Evolutionary conservation across 352 stramenopile species (phyloP), one percentile per base, ranked within the genome.

Genomic region (Hyaloperonospora brassicae): DNA sequence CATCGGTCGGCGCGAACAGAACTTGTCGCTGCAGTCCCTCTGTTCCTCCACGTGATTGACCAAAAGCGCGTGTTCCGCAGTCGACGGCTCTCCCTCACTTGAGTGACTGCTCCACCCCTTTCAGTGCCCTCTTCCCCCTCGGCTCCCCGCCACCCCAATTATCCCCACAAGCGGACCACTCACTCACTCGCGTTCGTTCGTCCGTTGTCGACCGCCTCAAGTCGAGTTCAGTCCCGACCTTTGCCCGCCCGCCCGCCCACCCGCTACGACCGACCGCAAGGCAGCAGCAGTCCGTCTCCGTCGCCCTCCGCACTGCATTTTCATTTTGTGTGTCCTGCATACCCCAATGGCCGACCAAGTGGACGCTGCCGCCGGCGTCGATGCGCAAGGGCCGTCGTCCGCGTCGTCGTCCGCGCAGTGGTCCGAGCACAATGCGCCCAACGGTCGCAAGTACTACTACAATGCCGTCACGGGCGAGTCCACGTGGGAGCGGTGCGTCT

Each of bases 401-500:
- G n/a, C 62, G 27, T 57, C 67, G 9, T 68, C 67, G 35, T 61
- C 57, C 36, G 69, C 70, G 42, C 72, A 85, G 52, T 96, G 87
- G 87, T 91, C 86, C 49, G 87, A 96, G 66, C 87, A 96, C 69
- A 93, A 72, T 61, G 86, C 86, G 11, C 87, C 86, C 27, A 91
- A 96, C 57, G 87, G 87, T 51, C 79, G 86, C 70, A 91, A 90
- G 65, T 96, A 96, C 65, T 96, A 89, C 67, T 95, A 96, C 78
- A 96, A 96, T 66, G 73, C 81, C 66, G 72, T 81, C 55, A 95
- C 88, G 24, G 85, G 85, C 52, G 86, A 95, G 58, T 95, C 85
- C 17, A 93, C 76, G 38, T 97, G 86, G 86, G 86, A 95, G 44
- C 80, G 79, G 70, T 93, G 67, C 40, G 79, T 72, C 27, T 2